Percentiles rank a stretch among this genome's conserved stretches.
Evolutionary conservation across 2,329 filamentous ascomycete genomes (phyloP).

Genomic region (Aspergillus nomiae): DNA sequence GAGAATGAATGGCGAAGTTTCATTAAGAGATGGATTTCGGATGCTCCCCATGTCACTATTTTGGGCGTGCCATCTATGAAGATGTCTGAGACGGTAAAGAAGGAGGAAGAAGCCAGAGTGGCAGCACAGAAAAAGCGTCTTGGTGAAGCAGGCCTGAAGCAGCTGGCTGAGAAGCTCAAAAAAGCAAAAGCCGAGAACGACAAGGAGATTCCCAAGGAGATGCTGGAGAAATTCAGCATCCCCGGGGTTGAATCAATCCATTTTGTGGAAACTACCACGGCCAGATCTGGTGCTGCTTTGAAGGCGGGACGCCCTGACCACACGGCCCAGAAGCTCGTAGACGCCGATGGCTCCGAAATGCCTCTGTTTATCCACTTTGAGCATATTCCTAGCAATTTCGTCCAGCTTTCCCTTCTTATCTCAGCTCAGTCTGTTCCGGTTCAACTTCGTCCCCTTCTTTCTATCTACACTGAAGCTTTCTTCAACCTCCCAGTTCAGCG

Average conservation of each 20-base stretch:
- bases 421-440: conserved; percentile 76
- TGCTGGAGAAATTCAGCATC: conserved; percentile 81
- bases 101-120: conserved; percentile 76
- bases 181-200: conserved; percentile 87
- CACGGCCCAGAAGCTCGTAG: conserved; percentile 72
- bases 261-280: conserved; percentile 86
- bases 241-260: conserved; percentile 89
- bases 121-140: conserved; percentile 76
- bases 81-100: conserved; percentile 78
- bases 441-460: conserved; percentile 80
- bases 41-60: conserved; percentile 84
- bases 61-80: conserved; percentile 82
- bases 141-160: conserved; percentile 77
- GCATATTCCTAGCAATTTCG: conserved; percentile 89
- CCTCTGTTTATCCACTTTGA: conserved; percentile 97
- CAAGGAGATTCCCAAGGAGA: conserved; percentile 74
- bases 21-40: conserved; percentile 78
- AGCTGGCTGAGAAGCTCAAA: conserved; percentile 74
- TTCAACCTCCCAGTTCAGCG: conserved; percentile 86
- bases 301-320: conserved; percentile 69
- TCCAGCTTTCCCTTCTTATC: conserved; percentile 78
- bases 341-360: conserved; percentile 64
- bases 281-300: conserved; percentile 76
- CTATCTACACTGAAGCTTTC: conserved; percentile 87
- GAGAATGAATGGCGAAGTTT: conserved; percentile 83